Base-by-base conservation (phyloP, 495 filamentous ascomycete species). In the Neurospora cerealis region DNA sequence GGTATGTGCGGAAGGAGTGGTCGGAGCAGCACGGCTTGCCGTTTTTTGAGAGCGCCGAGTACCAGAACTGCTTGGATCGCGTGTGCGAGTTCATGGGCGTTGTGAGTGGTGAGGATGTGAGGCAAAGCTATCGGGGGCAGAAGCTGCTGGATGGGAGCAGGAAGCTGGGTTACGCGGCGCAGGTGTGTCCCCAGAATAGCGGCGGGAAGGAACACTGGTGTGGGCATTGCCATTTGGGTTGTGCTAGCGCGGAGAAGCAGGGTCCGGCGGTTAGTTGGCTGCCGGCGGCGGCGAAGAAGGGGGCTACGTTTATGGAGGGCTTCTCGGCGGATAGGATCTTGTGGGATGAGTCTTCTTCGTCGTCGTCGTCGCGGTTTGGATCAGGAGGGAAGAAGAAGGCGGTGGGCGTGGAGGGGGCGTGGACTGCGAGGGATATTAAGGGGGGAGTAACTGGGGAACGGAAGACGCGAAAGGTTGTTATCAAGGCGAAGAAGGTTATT, bases 401-500 rank as follows among this genome's bases (percentile, higher is more conserved):
- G 0, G 84, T 81, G 8, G 94, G 93, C 0, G 86, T 97, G 2
- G 76, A 85, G 75, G 94, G 93, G 2, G 85, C 81, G 19, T 97
- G 93, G 93, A 89, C 85, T 3, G 90, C 92, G 24, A 86, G 92
- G 69, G 91, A 93, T 76, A 83, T 84, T 36, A 83, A 88, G 40
- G 87, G 89, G 13, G 87, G 87, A 4, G 80, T 90, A 4, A 83
- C 85, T 28, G 88, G 87, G 0, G 80, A 80, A 19, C 76, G 81
- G n/a, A 85, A 80, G 2, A 83, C 81, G 54, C 85, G 91, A 21
- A 83, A 89, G 75, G 85, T 96, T 19, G 84, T 89, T 48, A 86
- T 97, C 70, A 92, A 88, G 76, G 93, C 95, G 0, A 94, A 93
- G 84, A 92, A 90, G 75, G 93, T 97, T 1, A 87, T 98, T 32